Conservation (phyloP, 2,329 filamentous ascomycete species). For the Diaporthe citrichinensis region DNA sequence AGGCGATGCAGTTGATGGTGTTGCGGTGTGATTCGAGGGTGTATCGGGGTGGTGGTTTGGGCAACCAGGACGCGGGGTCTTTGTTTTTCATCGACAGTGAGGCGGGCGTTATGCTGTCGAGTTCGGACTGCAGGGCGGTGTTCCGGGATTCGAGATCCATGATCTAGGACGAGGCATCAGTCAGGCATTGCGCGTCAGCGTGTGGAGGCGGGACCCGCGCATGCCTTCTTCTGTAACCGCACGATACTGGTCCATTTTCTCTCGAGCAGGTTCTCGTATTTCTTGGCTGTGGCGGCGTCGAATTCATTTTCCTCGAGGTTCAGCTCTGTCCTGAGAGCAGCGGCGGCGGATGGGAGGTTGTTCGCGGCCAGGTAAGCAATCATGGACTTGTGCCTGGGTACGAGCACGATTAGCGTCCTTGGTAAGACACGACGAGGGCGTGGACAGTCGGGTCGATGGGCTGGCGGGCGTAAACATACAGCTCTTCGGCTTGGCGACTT, state of each 20-base stretch:
- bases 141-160: constrained; percentile 90
- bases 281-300: constrained; percentile 86
- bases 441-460: constrained; percentile 24
- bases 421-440: constrained; percentile 31
- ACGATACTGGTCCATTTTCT: constrained; percentile 99
- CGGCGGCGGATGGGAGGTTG: constrained; percentile 78
- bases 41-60: constrained; percentile 83
- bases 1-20: constrained; percentile 88
- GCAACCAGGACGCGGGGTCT: constrained; percentile 89
- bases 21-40: constrained; percentile 86
- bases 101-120: constrained; percentile 83
- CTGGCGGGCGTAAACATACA: constrained; percentile 69
- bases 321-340: constrained; percentile 81
- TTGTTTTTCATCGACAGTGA: constrained; percentile 85
- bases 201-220: constrained; percentile 42
- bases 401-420: constrained; percentile 14
- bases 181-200: constrained; percentile 29
- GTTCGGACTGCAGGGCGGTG: constrained; percentile 80
- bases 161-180: constrained; percentile 69
- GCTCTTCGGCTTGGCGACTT: constrained; percentile 86
- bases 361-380: constrained; percentile 87
- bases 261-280: constrained; percentile 93
- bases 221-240: constrained; percentile 92
- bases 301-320: constrained; percentile 78
- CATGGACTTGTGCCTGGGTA: constrained; percentile 87